Conservation (phyloP, 352 stramenopile genomes). For the Pythium sp. region DNA sequence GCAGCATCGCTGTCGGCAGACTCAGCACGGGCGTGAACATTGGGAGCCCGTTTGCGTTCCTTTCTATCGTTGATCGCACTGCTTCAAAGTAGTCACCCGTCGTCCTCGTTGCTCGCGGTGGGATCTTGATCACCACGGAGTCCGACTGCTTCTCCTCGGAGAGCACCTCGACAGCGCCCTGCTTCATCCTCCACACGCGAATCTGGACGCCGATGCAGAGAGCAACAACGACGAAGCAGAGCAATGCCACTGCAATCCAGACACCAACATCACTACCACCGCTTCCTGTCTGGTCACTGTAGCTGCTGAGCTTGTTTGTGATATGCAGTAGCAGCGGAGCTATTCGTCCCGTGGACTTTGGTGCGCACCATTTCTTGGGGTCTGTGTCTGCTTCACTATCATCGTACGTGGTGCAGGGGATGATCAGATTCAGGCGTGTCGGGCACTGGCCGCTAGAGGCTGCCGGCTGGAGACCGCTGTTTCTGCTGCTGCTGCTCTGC, state of each 20-base stretch:
- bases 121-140: neutral
- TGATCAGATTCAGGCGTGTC: constrained; percentile 26
- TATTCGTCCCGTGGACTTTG: constrained; percentile 26
- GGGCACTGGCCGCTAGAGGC: constrained; percentile 18
- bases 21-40: constrained; percentile 22
- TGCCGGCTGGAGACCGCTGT: neutral
- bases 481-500: constrained; percentile 11
- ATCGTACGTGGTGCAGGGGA: constrained; percentile 35
- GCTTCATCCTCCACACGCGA: neutral
- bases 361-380: constrained; percentile 36
- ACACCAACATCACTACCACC: constrained; percentile 4
- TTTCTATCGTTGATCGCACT: neutral
- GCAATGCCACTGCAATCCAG: constrained; percentile 24
- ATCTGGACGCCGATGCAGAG: neutral
- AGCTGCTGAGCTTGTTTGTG: constrained; percentile 10
- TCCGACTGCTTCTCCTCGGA: constrained; percentile 11
- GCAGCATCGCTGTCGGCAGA: constrained; percentile 12
- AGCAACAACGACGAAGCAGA: neutral
- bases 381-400: neutral
- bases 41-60: neutral
- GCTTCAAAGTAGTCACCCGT: constrained; percentile 1
- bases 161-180: neutral
- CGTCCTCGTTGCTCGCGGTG: neutral
- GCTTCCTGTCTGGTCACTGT: neutral
- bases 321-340: constrained; percentile 23